These are phyloP conservation scores for Phallus indusiatus DNA, from an alignment of 768 basidiomycete genomes.

Conservation along the genomic window DNA sequence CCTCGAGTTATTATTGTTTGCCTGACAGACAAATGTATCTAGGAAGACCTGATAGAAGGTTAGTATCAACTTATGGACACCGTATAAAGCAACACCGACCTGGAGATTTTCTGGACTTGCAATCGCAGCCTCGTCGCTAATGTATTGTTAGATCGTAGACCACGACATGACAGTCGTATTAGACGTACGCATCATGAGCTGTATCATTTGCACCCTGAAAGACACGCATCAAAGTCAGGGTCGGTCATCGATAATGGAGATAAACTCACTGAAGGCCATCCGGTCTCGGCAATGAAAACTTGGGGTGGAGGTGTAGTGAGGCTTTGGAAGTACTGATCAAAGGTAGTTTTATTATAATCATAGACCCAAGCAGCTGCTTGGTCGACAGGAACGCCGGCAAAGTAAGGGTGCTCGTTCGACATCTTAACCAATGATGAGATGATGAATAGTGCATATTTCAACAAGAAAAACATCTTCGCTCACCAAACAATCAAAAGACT, in stretches of 20 bases:
- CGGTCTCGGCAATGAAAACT: slow-evolving; percentile 93
- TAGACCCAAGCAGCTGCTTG: slow-evolving; percentile 74
- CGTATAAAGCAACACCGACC: slow-evolving; percentile 19
- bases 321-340: slow-evolving; percentile 45
- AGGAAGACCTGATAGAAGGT: slow-evolving; percentile 52
- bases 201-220: slow-evolving; percentile 3
- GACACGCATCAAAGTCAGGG: neutral
- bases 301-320: slow-evolving; percentile 57
- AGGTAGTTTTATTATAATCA: slow-evolving; percentile 61
- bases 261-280: slow-evolving; percentile 62
- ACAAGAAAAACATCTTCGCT: slow-evolving; percentile 16
- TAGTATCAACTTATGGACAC: neutral
- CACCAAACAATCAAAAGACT: slow-evolving; percentile 61
- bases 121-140: slow-evolving; percentile 50
- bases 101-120: slow-evolving; percentile 58
- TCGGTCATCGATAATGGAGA: neutral
- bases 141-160: neutral
- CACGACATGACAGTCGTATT: neutral
- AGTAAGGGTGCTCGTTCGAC: slow-evolving; percentile 93
- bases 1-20: slow-evolving; percentile 68
- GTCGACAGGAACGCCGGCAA: slow-evolving; percentile 65
- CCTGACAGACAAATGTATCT: slow-evolving; percentile 79
- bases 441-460: neutral
- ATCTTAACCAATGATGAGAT: slow-evolving; percentile 33
- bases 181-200: neutral